Evolutionary conservation across 306 rosid species (phyloP).

Genomic region (Prunus davidiana): DNA sequence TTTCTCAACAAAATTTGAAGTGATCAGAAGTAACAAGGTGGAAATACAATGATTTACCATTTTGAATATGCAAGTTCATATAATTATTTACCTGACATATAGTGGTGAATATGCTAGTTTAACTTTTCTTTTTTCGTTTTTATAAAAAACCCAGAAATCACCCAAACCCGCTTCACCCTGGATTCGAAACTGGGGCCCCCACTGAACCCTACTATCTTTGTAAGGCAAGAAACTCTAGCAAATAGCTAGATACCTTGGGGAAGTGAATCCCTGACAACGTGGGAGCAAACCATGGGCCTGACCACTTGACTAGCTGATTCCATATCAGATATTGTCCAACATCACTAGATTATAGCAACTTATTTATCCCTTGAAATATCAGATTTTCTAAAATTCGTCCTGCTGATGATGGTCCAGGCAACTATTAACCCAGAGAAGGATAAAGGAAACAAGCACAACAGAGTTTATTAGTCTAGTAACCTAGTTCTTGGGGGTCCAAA

Average conservation of each 20-base stretch:
- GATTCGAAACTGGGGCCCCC: not conserved
- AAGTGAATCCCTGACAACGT: no score
- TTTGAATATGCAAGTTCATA: not conserved
- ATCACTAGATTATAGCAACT: not conserved
- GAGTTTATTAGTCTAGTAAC: not conserved
- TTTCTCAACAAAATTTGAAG: not conserved
- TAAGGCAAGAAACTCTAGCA: no score
- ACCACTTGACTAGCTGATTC: not conserved
- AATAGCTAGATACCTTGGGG: no score
- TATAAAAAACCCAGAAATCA: not conserved
- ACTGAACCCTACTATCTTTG: no score
- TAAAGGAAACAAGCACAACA: not conserved
- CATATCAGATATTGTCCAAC: not conserved
- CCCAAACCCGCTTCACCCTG: not conserved
- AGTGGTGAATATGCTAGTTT: not conserved
- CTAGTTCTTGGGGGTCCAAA: not conserved
- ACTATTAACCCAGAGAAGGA: not conserved
- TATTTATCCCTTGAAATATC: not conserved
- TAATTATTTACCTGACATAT: not conserved
- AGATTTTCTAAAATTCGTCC: not conserved
- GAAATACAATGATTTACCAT: not conserved
- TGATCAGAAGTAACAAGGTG: not conserved
- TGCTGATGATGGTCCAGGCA: not conserved
- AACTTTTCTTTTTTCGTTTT: not conserved
- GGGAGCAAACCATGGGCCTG: not conserved